Evolutionary conservation across 148 eudicot species (phyloP), one percentile per base, ranked within the genome.

Genomic region (Camellia granthamiana): DNA sequence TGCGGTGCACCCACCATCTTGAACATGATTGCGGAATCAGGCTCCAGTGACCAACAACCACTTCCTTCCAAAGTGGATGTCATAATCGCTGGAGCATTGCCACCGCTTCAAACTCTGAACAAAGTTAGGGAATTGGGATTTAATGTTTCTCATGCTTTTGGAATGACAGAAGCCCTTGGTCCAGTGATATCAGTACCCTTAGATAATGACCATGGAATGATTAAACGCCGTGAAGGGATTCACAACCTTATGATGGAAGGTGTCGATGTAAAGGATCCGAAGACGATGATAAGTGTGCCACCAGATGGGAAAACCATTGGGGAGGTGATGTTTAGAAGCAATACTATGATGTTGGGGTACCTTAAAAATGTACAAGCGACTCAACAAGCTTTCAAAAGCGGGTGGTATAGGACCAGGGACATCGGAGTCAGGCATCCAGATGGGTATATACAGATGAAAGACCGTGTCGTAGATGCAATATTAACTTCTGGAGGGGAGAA

Each of bases 1-100:
- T 84, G 92, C 30, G 93, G 97, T 8, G 85, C 90, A 12, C 97
- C 97, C n/a, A 73, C 87, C 5, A 85, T 92, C 21, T 77, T 92
- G 55, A 89, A 78, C 85, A 87, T 80, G 78, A 85, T 92, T 18
- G 71, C 88, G n/a, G 83, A 88, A 16, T 79, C 89, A 7, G 69
- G 84, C 2, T 42, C 23, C 3, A 14, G 30, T 10, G 72, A 74
- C 72, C 83, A 76, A 63, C 81, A 15, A 58, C 60, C 44, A 11
- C 79, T 82, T 52, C 76, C 83, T 4, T 63, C 59, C 63, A 84
- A 81, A 83, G 91, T 86, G 79, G 63, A 81, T 56, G 74, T 87
- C 46, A 76, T 88, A 78, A 84, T 88, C 2, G 92, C 94, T 64
- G 97, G 92, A 64, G 87, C 87, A 38, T 83, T 92, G 78, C 97